Evolutionary conservation across 495 filamentous ascomycete species (phyloP).

Genomic region (Acidomyces sp.): DNA sequence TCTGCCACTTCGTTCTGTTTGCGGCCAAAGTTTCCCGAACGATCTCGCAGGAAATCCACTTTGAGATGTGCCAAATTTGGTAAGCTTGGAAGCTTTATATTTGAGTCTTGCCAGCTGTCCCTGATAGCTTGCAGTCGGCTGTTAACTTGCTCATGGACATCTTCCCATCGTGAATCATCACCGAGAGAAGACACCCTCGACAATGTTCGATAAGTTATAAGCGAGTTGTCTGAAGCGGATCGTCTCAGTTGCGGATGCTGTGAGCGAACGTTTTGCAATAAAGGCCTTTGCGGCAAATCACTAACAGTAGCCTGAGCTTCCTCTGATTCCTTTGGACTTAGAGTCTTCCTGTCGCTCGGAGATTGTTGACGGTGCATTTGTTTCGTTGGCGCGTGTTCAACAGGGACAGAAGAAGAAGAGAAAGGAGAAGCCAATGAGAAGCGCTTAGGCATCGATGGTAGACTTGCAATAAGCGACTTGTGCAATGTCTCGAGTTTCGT

Average conservation of each 20-base stretch:
- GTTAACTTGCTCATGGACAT: conserved; percentile 70
- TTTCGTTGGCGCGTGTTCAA: conserved; percentile 19
- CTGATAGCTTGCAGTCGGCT: conserved; percentile 81
- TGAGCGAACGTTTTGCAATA: background rate
- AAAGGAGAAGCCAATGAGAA: too few relatives aligned
- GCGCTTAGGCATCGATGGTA: conserved; percentile 41
- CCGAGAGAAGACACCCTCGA: conserved; percentile 73
- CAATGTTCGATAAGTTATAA: conserved; percentile 42
- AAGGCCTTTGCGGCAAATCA: background rate
- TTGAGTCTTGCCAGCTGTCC: conserved; percentile 71
- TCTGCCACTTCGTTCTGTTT: background rate
- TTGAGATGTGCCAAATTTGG: conserved; percentile 21
- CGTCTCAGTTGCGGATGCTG: conserved; percentile 35
- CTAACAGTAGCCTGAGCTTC: background rate
- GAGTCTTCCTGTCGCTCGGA: conserved; percentile 9
- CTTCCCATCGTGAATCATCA: conserved; percentile 69
- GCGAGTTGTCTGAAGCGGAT: conserved; percentile 61
- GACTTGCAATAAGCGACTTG: conserved; percentile 30
- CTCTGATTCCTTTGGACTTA: conserved; percentile 14
- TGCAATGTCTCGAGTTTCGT: conserved; percentile 5
- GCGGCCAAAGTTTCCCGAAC: background rate
- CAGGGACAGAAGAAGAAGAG: too few relatives aligned
- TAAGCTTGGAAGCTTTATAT: conserved; percentile 48
- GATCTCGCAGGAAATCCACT: conserved; percentile 15
- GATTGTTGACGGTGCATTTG: conserved; percentile 19